Evolutionary conservation across 345 rosid species (phyloP), one percentile per base, ranked within the genome.

Genomic region (Euclidium syriacum): DNA sequence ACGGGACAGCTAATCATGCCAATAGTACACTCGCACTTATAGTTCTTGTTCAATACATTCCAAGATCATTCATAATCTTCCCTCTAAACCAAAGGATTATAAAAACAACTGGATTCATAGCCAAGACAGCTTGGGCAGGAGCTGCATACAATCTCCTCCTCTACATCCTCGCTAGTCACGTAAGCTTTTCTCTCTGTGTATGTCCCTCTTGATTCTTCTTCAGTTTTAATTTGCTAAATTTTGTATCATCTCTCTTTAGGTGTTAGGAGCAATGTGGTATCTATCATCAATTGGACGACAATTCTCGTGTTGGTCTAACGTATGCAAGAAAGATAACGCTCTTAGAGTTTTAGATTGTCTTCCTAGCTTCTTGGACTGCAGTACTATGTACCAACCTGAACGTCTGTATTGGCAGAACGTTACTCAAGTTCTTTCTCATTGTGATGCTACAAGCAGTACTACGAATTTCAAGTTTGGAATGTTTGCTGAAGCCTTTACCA

Each of bases 91-190:
- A 74, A 26, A 73, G 77, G 57, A 90, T 90, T 29, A 79, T 90
- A 1, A 86, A 85, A 78, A 83, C 81, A 16, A 81, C 87, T 0
- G 96, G 91, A 10, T 76, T 80, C 49, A 70, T 86, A 10, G 91
- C 89, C 14, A 89, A 72, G 80, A 83, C 95, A 55, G 91, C 91
- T 64, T 89, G 96, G 96, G 81, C 87, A 0, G 95, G 91, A 71
- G 96, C 96, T 69, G 89, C 74, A 0, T 89, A 89, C 70, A 89
- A 89, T 64, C 85, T 89, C 60, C 65, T 89, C 14, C 85, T 89
- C 26, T 89, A 81, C 74, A 64, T 89, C 66, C 95, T 89, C 11
- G 86, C 88, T 38, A 89, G 96, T 52, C 95, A 89, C 33, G 96
- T 86, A 79, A 52, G 74, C 41, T 18, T 7, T 35, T 55, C 48